phyloP scores from a whole-genome alignment of 1,284 basidiomycete species.

The Trichosporon ovoides region DNA sequence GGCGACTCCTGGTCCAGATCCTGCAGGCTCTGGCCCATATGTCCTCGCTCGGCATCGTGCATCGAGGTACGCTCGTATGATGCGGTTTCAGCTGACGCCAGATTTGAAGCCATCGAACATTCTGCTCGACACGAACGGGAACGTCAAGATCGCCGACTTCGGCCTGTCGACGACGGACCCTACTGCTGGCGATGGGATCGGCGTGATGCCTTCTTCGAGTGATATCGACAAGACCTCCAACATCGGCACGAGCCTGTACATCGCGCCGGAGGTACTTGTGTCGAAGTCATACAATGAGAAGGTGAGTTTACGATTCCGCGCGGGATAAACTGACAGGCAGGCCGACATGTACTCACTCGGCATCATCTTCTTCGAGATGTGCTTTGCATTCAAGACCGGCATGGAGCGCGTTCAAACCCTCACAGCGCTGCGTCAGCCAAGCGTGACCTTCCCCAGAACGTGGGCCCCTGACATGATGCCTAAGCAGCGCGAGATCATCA shows the following conservation, averaged over 20 bases:
- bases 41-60: slow-evolving; percentile 80
- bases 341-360: slow-evolving; percentile 95
- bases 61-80: slow-evolving; percentile 52
- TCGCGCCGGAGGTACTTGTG: slow-evolving; percentile 72
- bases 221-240: slow-evolving; percentile 53
- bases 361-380: slow-evolving; percentile 98
- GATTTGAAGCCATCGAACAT: slow-evolving; percentile 91
- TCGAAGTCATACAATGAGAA: slow-evolving; percentile 50
- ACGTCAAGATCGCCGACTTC: slow-evolving; percentile 93
- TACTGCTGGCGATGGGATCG: slow-evolving; percentile 60
- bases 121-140: slow-evolving; percentile 81
- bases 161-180: slow-evolving; percentile 76
- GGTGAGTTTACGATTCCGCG: no score
- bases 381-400: slow-evolving; percentile 77
- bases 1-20: slow-evolving; percentile 88
- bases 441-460: slow-evolving; percentile 59
- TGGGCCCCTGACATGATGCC: slow-evolving; percentile 62
- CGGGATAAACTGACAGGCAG: slow-evolving; percentile 49
- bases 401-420: slow-evolving; percentile 81
- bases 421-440: slow-evolving; percentile 65
- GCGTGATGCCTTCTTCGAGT: not conserved
- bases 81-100: slow-evolving; percentile 4
- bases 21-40: slow-evolving; percentile 91
- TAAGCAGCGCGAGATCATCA: slow-evolving; percentile 57
- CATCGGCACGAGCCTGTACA: slow-evolving; percentile 88